Conservation (phyloP, 2,329 filamentous ascomycete species). For the Aspergillus calidoustus region DNA sequence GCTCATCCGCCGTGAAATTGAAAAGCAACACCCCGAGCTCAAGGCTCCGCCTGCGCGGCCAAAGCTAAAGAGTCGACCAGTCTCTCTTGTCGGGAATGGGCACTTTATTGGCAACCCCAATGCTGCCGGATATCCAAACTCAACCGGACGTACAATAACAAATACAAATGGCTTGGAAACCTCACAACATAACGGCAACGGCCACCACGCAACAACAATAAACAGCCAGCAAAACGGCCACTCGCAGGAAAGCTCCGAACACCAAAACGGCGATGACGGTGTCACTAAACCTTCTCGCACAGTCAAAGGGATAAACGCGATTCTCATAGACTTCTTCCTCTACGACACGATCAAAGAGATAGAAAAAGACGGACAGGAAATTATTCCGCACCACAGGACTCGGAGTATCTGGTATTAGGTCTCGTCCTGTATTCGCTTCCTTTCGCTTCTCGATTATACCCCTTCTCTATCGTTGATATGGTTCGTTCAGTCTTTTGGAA, state of each 20-base stretch:
- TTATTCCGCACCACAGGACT: conserved; percentile 82
- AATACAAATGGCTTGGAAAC: not conserved
- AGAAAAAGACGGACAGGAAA: conserved; percentile 63
- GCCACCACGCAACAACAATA: conserved; percentile 16
- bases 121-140: not conserved
- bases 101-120: not conserved
- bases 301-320: conserved; percentile 69
- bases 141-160: not conserved
- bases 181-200: conserved; percentile 6
- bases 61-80: conserved; percentile 9
- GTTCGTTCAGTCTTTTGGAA: conserved; percentile 1
- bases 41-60: conserved; percentile 33
- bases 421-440: not conserved
- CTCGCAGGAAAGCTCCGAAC: conserved; percentile 26
- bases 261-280: conserved; percentile 16
- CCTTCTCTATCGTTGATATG: not conserved
- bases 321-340: conserved; percentile 95
- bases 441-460: conserved; percentile 8
- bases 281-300: conserved; percentile 10
- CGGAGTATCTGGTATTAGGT: conserved; percentile 89
- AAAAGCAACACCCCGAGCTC: conserved; percentile 70
- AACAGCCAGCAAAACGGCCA: conserved; percentile 21
- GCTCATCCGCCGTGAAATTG: conserved; percentile 80
- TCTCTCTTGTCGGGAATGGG: not conserved
- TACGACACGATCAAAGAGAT: conserved; percentile 92